phyloP scores from a whole-genome alignment of 331 rosid genomes.

The Ulmus americana region DNA sequence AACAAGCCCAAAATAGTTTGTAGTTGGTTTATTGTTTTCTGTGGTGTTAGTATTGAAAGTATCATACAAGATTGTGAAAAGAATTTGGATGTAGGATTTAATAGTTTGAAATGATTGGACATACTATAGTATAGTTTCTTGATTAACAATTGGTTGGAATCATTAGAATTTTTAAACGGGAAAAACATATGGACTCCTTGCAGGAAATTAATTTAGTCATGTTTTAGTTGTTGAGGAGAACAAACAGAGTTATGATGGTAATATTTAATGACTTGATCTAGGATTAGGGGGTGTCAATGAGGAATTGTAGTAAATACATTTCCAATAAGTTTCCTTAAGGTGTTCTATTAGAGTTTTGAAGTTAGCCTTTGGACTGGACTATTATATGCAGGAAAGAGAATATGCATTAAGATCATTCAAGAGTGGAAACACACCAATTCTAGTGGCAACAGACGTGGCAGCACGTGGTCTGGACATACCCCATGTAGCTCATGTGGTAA shows the following conservation, averaged over 20 bases:
- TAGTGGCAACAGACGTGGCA: slow-evolving; percentile 97
- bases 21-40: too few relatives aligned
- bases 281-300: background rate
- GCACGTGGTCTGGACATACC: slow-evolving; percentile 98
- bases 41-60: too few relatives aligned
- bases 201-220: too few relatives aligned
- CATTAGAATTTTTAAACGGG: background rate
- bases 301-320: background rate
- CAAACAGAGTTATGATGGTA: too few relatives aligned
- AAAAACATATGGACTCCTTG: too few relatives aligned
- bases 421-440: slow-evolving; percentile 81
- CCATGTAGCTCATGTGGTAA: slow-evolving; percentile 86
- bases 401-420: slow-evolving; percentile 73
- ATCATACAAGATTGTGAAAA: too few relatives aligned
- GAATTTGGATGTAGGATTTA: too few relatives aligned
- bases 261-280: background rate
- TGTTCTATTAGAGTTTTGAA: too few relatives aligned
- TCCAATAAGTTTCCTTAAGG: background rate
- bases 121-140: background rate
- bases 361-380: background rate
- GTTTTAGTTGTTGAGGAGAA: too few relatives aligned
- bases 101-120: too few relatives aligned
- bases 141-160: background rate
- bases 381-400: slow-evolving; percentile 79
- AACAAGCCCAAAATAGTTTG: too few relatives aligned